A percentile compares a stretch with the other conserved stretches of the same genome.
Conservation (phyloP, 108 stramenopile species). For the Craspedostauros australis region DNA sequence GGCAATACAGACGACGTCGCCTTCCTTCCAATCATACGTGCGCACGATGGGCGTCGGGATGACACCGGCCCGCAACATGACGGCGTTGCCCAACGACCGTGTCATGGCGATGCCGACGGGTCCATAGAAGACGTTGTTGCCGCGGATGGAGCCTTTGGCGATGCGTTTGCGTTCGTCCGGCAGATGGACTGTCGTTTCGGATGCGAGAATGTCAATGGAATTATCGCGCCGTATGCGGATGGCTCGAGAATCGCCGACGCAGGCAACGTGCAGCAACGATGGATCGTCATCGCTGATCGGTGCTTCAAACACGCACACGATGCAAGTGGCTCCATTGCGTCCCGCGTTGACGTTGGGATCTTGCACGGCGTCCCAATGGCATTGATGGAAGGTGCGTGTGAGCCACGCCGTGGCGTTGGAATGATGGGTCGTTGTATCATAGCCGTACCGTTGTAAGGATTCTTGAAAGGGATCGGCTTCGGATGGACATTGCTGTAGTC, state of each 20-base stretch:
- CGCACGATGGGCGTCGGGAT: conserved; percentile 19
- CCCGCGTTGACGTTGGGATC: conserved; percentile 7
- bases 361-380: conserved; percentile 14
- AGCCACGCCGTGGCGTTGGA: background rate
- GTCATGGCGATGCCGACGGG: conserved; percentile 36
- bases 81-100: conserved; percentile 19
- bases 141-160: conserved; percentile 16
- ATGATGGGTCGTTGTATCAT: too few species aligned
- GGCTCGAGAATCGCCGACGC: conserved; percentile 26
- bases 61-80: conserved; percentile 23
- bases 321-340: conserved; percentile 22
- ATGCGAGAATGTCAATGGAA: conserved; percentile 5
- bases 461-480: background rate
- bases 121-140: conserved; percentile 30
- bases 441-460: too few species aligned
- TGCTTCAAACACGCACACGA: conserved; percentile 2
- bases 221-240: background rate
- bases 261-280: conserved; percentile 1
- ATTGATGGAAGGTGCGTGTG: conserved; percentile 15
- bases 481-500: background rate
- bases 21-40: background rate
- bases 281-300: background rate
- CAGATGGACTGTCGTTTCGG: conserved; percentile 6
- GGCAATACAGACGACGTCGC: background rate
- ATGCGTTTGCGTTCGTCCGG: conserved; percentile 14